Conservation (phyloP, 345 rosid species). For the Linum tenue region DNA sequence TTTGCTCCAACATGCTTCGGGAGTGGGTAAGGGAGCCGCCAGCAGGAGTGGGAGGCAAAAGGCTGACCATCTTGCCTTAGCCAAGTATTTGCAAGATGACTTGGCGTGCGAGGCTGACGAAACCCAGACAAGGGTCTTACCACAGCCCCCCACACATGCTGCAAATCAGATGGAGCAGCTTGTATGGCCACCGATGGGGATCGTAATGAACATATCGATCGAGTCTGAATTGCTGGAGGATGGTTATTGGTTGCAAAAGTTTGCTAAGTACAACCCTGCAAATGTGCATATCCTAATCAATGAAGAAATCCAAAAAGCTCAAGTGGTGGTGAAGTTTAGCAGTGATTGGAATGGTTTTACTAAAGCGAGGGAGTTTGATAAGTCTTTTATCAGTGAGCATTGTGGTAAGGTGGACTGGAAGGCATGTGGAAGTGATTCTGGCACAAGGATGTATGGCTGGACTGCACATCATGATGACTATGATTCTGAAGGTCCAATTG, state of each 20-base stretch:
- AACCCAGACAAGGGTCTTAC: constrained; percentile 15
- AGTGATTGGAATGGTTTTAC: constrained; percentile 56
- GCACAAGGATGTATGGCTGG: constrained; percentile 55
- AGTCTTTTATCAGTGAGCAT: constrained; percentile 37
- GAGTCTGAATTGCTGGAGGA: constrained; percentile 27
- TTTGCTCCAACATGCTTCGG: constrained; percentile 75
- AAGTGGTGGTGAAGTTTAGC: constrained; percentile 49
- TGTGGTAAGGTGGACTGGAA: constrained; percentile 54
- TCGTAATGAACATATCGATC: constrained; percentile 32
- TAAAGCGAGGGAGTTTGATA: constrained; percentile 54
- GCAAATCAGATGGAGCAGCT: constrained; percentile 31
- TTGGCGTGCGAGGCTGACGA: constrained; percentile 43
- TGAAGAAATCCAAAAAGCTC: constrained; percentile 26
- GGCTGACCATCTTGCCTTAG: constrained; percentile 71
- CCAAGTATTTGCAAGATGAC: constrained; percentile 51
- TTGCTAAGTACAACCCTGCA: constrained; percentile 46
- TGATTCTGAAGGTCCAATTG: constrained; percentile 46
- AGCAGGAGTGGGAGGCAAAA: constrained; percentile 61
- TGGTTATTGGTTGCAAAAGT: constrained; percentile 50
- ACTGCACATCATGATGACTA: constrained; percentile 67
- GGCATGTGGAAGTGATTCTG: constrained; percentile 24
- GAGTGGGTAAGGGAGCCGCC: constrained; percentile 72
- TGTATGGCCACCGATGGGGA: constrained; percentile 90
- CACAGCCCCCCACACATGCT: constrained; percentile 19
- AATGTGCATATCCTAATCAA: constrained; percentile 43